These are phyloP conservation scores for Stephanodiscus triporus DNA, from an alignment of 108 stramenopile species.

Conservation along the genomic window DNA sequence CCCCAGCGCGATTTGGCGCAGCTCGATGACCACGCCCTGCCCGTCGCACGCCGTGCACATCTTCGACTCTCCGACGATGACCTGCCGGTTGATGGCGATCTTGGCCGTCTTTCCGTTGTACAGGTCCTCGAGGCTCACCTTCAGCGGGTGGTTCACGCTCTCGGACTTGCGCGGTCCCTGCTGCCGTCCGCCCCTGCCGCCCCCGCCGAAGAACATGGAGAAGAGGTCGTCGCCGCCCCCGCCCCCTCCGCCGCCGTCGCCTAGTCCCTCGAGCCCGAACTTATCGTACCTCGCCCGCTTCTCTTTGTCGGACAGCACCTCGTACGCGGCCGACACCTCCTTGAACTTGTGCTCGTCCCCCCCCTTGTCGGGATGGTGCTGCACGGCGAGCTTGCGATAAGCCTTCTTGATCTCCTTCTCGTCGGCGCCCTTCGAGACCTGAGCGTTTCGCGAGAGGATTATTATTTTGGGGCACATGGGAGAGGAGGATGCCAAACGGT, in stretches of 20 bases:
- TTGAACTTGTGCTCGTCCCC: conserved; percentile 92
- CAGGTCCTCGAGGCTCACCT: conserved; percentile 95
- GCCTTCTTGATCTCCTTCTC: conserved; percentile 89
- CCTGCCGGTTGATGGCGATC: conserved; percentile 92
- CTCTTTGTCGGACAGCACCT: conserved; percentile 89
- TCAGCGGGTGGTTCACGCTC: conserved; percentile 93
- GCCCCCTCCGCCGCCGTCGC: conserved; percentile 64
- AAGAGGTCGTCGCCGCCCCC: conserved; percentile 86
- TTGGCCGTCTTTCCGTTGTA: conserved; percentile 99
- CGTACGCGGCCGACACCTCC: conserved; percentile 90
- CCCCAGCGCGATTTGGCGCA: conserved; percentile 95
- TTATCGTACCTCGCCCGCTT: conserved; percentile 89
- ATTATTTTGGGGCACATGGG: background rate
- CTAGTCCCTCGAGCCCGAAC: conserved; percentile 88
- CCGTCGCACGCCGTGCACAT: conserved; percentile 88
- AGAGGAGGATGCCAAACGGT: conserved; percentile 3
- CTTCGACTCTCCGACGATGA: conserved; percentile 83
- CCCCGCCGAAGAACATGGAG: conserved; percentile 96
- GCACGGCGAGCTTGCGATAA: conserved; percentile 84
- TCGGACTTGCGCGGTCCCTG: conserved; percentile 91
- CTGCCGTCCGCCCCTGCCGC: conserved; percentile 60
- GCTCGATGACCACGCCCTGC: conserved; percentile 89
- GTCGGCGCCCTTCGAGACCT: conserved; percentile 75
- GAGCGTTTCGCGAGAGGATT: background rate
- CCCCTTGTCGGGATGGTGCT: conserved; percentile 92